Conservation (phyloP, 306 rosid species). For the Pterocarpus santalinus region DNA sequence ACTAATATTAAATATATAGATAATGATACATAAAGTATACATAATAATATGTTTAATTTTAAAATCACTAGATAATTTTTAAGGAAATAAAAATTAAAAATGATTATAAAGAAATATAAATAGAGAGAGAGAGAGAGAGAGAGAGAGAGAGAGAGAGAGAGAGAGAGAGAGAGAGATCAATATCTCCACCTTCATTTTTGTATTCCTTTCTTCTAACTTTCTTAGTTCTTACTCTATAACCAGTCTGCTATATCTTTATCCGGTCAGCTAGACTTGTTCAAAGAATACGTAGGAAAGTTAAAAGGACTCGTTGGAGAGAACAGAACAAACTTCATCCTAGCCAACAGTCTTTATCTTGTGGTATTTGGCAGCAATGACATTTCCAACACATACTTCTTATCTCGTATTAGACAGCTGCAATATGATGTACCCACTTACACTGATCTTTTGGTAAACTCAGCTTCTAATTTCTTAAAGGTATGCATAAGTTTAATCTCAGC, state of each 20-base stretch:
- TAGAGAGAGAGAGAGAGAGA: too few species aligned
- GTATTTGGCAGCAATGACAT: slow-evolving; percentile 83
- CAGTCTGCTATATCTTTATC: slow-evolving; percentile 53
- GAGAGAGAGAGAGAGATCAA: too few species aligned
- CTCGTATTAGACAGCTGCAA: slow-evolving; percentile 47
- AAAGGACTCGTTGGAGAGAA: slow-evolving; percentile 53
- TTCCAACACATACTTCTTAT: slow-evolving; percentile 66
- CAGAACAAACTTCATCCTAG: slow-evolving; percentile 58
- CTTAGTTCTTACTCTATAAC: neutral
- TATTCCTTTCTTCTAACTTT: neutral
- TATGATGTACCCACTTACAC: slow-evolving; percentile 68
- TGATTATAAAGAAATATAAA: too few species aligned
- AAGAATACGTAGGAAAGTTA: slow-evolving; percentile 64
- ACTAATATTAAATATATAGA: too few species aligned
- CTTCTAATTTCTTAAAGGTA: slow-evolving; percentile 62
- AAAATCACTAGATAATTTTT: too few species aligned
- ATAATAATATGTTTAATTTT: too few species aligned
- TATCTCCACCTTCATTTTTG: neutral
- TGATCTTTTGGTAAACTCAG: slow-evolving; percentile 56
- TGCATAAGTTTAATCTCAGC: neutral
- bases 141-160: too few species aligned
- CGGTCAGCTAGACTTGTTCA: slow-evolving; percentile 60
- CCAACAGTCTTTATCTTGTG: slow-evolving; percentile 58
- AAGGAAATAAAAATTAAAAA: too few species aligned
- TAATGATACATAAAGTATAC: too few species aligned